phyloP scores from a whole-genome alignment of 352 stramenopile species.

The Paralagenidium karlingii region DNA sequence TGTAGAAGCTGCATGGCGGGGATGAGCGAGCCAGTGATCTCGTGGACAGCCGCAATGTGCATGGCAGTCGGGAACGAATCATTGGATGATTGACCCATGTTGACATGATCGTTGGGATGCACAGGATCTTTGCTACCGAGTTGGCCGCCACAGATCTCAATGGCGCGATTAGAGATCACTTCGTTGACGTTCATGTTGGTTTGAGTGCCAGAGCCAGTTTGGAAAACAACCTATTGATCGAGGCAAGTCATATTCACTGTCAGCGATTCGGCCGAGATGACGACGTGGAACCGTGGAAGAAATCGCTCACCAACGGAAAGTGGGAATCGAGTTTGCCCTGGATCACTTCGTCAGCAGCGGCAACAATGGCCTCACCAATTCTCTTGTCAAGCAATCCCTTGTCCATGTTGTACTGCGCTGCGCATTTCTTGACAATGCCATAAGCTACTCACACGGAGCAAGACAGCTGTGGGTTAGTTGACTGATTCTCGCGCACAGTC shows the following conservation, averaged over 20 bases:
- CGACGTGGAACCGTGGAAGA: not conserved
- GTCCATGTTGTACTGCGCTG: constrained; percentile 86
- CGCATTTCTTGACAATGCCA: constrained; percentile 93
- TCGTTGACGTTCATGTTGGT: constrained; percentile 76
- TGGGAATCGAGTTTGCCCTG: constrained; percentile 88
- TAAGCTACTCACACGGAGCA: too few species aligned
- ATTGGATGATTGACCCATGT: constrained; percentile 95
- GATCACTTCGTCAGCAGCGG: constrained; percentile 89
- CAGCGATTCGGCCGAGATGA: not conserved
- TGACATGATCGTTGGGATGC: constrained; percentile 96
- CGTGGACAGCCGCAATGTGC: constrained; percentile 90
- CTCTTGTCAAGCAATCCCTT: constrained; percentile 68
- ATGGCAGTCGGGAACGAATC: constrained; percentile 97
- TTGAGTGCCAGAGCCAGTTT: constrained; percentile 60
- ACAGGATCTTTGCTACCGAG: constrained; percentile 47
- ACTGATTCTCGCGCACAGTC: not conserved
- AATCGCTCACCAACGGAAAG: constrained; percentile 77
- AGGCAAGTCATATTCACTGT: too few species aligned
- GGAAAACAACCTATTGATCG: constrained; percentile 21
- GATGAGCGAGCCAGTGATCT: constrained; percentile 65
- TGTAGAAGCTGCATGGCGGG: constrained; percentile 74
- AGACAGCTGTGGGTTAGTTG: not conserved
- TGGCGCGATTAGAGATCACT: constrained; percentile 61
- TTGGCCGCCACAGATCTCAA: constrained; percentile 29
- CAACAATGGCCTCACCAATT: constrained; percentile 84